Percentiles rank a stretch among this genome's conserved stretches.
phyloP scores from a whole-genome alignment of 345 rosid species.

The Brassica carinata region DNA sequence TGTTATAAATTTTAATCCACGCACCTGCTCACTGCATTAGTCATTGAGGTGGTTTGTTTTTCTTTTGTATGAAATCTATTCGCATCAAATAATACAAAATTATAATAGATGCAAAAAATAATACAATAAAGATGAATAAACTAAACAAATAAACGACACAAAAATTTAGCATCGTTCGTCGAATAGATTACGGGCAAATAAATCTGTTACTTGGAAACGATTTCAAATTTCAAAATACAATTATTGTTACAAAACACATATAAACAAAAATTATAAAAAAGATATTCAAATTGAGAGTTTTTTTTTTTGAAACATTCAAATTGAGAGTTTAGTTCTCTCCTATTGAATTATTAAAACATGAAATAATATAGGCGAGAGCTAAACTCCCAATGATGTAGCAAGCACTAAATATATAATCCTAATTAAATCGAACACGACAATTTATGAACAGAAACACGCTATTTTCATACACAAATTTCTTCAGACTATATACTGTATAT shows the following conservation, averaged over 20 bases:
- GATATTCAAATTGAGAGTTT: not conserved
- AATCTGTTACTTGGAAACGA: not conserved
- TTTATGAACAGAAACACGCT: not conserved
- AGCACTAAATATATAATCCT: not conserved
- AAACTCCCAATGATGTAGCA: not conserved
- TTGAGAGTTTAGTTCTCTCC: not conserved
- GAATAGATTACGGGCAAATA: not conserved
- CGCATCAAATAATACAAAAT: not conserved
- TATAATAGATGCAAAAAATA: not conserved
- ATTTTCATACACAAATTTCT: not conserved
- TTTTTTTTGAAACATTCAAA: too few species aligned
- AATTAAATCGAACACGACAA: not conserved
- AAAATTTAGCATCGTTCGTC: not conserved
- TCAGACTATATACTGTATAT: not conserved
- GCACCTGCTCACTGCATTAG: conserved; percentile 7
- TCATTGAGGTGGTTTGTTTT: not conserved
- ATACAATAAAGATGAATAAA: not conserved
- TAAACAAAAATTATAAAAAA: too few species aligned
- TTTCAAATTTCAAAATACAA: not conserved
- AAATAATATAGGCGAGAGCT: not conserved
- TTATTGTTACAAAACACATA: not conserved
- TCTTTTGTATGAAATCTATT: not conserved
- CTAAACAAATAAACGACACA: not conserved
- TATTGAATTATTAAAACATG: not conserved
- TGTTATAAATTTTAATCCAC: conserved; percentile 3